Evolutionary conservation across 371 early-diverging fungal genomes (phyloP), one percentile per base, ranked within the genome.

Genomic region (Mortierella sp.): DNA sequence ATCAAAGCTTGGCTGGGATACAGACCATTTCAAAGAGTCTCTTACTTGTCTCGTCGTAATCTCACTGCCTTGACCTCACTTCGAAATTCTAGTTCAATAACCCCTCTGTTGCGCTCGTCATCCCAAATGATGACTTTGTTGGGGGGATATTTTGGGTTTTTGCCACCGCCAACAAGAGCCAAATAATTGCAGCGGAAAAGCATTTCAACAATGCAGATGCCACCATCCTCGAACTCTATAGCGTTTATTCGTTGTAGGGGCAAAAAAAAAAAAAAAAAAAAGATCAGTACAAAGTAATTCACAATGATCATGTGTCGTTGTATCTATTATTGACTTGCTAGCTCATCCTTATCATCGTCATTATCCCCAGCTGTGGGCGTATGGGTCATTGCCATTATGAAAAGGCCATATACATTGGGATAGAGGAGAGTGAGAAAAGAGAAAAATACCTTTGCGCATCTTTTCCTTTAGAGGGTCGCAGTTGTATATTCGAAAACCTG

Each of bases 91-190:
- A 97, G 84, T 77, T 95, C 95, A 5, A 92, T 83, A 3, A 96
- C 91, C 6, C 91, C 84, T 63, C 91, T 90, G 63, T 87, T 87
- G 77, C 91, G 93, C 15, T 89, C 87, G 68, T 96, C 97, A 70
- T 98, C 94, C 87, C 92, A 94, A 62, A 95, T 92, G 67, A 98
- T 93, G 41, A 94, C 99, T 84, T 97, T 97, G 76, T 97, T 98
- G 45, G 90, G 97, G 70, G 90, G 94, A 79, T 89, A 96, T 83
- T 88, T 92, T 63, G 90, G 97, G 84, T 92, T 94, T 77, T 89
- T 91, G 7, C 98, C 98, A 16, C 97, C 96, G n/a, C 98, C 98
- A 19, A 98, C 98, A 58, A 99, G 88, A 1, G 98, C 98, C 36
- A 99, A 89, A 66, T 96, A 92, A 62, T 94, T 95, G 61, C 97